Evolutionary conservation across 495 filamentous ascomycete species (phyloP).

Genomic region (Penicillium paradoxum): DNA sequence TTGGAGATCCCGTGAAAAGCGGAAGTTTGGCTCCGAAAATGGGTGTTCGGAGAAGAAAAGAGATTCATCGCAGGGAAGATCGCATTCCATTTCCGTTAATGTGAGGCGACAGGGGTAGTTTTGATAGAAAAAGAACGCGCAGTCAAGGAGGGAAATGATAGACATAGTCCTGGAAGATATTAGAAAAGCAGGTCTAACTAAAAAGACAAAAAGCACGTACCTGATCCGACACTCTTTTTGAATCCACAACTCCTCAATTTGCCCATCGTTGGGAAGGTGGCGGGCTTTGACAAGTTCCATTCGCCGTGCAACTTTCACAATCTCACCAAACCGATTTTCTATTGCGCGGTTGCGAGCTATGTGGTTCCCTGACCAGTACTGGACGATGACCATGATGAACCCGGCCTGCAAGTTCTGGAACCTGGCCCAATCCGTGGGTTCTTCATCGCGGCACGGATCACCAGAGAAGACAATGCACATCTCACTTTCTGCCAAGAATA

Average conservation of each 20-base stretch:
- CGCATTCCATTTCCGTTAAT: slow-evolving; percentile 36
- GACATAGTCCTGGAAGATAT: slow-evolving; percentile 29
- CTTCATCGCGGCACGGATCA: slow-evolving; percentile 14
- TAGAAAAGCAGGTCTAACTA: slow-evolving; percentile 6
- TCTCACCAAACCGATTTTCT: slow-evolving; percentile 42
- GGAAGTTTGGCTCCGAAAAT: slow-evolving; percentile 35
- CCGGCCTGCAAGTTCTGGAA: slow-evolving; percentile 45
- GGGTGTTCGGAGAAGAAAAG: slow-evolving; percentile 39
- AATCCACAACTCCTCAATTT: slow-evolving; percentile 34
- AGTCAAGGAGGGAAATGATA: slow-evolving; percentile 38
- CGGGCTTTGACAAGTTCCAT: slow-evolving; percentile 32
- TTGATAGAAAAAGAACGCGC: slow-evolving; percentile 43
- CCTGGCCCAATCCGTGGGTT: slow-evolving; percentile 30
- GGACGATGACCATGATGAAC: slow-evolving; percentile 36
- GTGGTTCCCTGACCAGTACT: slow-evolving; percentile 45
- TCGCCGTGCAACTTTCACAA: slow-evolving; percentile 40
- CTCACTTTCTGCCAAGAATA: slow-evolving; percentile 40
- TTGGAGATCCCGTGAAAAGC: slow-evolving; percentile 28
- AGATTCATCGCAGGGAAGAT: slow-evolving; percentile 35
- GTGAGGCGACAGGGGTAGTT: slow-evolving; percentile 42
- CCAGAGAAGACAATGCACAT: slow-evolving; percentile 30
- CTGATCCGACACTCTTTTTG: slow-evolving; percentile 40
- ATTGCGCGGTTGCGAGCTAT: slow-evolving; percentile 38
- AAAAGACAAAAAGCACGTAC: slow-evolving; percentile 14
- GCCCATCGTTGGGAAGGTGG: slow-evolving; percentile 28